These are phyloP conservation scores for Agrocybe pediades DNA, from an alignment of 768 basidiomycete genomes.

Conservation along the genomic window DNA sequence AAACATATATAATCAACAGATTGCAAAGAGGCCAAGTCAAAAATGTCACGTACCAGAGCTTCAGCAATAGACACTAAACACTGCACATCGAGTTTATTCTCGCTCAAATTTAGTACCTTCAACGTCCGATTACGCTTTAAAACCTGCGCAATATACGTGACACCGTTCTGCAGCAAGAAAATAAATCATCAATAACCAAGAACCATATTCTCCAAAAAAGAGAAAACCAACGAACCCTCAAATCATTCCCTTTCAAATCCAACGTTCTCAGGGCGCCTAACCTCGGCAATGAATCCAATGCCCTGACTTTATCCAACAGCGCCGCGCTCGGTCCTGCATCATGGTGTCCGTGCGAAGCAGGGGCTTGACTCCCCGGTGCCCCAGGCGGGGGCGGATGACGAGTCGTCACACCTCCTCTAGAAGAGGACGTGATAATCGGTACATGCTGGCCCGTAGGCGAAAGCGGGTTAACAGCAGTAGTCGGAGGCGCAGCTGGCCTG, in stretches of 20 bases:
- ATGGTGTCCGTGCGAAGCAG: slow-evolving; percentile 29
- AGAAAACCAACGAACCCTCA: slow-evolving; percentile 70
- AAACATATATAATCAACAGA: background rate
- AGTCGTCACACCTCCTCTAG: slow-evolving; percentile 54
- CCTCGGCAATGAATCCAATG: slow-evolving; percentile 85
- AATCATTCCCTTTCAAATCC: slow-evolving; percentile 91
- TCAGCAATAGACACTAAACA: slow-evolving; percentile 85
- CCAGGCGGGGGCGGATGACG: slow-evolving; percentile 36
- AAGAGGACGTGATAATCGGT: slow-evolving; percentile 71
- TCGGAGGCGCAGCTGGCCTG: slow-evolving; percentile 36
- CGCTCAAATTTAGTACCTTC: slow-evolving; percentile 91
- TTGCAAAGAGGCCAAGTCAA: background rate
- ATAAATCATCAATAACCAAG: slow-evolving; percentile 5
- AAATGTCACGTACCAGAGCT: slow-evolving; percentile 64
- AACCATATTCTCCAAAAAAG: background rate
- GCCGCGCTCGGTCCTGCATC: slow-evolving; percentile 68
- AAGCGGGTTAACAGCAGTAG: slow-evolving; percentile 42
- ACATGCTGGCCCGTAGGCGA: slow-evolving; percentile 47
- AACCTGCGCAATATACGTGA: slow-evolving; percentile 91
- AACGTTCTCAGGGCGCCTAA: slow-evolving; percentile 86
- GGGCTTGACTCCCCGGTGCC: slow-evolving; percentile 8
- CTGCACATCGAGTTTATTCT: slow-evolving; percentile 88
- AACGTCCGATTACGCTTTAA: slow-evolving; percentile 94
- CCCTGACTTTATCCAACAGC: slow-evolving; percentile 83
- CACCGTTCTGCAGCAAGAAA: slow-evolving; percentile 57